Conservation (phyloP, 169 alveolate genomes). For the Eimeria necatrix region DNA sequence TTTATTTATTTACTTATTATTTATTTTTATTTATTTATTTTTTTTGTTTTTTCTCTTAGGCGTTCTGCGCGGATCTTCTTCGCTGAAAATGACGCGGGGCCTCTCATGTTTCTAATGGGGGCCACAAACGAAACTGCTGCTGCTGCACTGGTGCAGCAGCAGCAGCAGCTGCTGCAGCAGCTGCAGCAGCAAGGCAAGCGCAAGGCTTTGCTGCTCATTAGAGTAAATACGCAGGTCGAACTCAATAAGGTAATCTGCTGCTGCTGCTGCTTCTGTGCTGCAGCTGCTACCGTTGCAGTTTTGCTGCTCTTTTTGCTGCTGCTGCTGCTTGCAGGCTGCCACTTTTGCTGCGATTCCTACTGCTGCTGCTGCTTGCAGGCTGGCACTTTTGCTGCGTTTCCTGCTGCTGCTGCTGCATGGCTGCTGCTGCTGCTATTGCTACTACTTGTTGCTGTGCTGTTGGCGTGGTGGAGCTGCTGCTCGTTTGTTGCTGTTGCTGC, state of each 20-base stretch:
- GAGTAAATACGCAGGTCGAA: constrained; percentile 62
- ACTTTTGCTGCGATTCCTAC: not conserved
- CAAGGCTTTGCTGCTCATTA: constrained; percentile 20
- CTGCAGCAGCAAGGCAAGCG: not conserved
- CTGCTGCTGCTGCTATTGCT: too few relatives aligned
- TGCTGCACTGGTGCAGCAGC: not conserved
- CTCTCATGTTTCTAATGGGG: not conserved
- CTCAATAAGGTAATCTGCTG: constrained; percentile 8
- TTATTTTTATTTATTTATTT: too few relatives aligned
- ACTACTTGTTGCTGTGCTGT: too few relatives aligned
- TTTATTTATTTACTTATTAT: too few relatives aligned
- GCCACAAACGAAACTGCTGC: not conserved
- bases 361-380: not conserved
- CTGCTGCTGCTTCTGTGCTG: too few relatives aligned
- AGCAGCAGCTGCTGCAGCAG: not conserved
- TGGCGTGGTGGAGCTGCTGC: too few relatives aligned
- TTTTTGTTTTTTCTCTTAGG: not conserved
- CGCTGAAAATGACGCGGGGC: not conserved
- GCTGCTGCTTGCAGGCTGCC: too few relatives aligned
- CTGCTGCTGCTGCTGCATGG: too few relatives aligned
- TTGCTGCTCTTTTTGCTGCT: not conserved
- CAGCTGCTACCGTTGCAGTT: not conserved
- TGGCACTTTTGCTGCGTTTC: too few relatives aligned
- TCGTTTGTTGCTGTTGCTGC: too few relatives aligned
- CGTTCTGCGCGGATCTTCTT: not conserved